Percentiles rank a stretch among this genome's conserved stretches.
Evolutionary conservation across 805 yeast genomes (phyloP).

Genomic region (Starmerella vaccinii): DNA sequence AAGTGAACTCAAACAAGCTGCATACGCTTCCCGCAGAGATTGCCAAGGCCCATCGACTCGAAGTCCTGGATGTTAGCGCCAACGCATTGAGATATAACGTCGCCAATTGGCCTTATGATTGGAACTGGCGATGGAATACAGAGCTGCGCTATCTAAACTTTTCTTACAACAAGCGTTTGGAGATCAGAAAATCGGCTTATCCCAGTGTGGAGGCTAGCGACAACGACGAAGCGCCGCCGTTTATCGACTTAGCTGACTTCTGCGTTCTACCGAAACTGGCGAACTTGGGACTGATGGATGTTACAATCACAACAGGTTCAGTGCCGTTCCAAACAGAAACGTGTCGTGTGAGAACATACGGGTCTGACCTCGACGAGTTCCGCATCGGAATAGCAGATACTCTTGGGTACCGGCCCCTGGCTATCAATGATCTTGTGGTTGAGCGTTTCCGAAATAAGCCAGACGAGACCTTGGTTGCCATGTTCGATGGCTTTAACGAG

Average conservation of each 20-base stretch:
- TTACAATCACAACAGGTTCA: constrained; percentile 76
- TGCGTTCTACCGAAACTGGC: constrained; percentile 62
- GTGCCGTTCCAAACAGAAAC: constrained; percentile 81
- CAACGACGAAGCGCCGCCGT: constrained; percentile 6
- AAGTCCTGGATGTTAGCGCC: constrained; percentile 79
- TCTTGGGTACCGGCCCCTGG: constrained; percentile 56
- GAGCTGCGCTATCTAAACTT: constrained; percentile 71
- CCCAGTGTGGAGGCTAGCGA: constrained; percentile 21
- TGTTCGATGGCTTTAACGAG: constrained; percentile 65
- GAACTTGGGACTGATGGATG: constrained; percentile 85
- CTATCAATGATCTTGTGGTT: constrained; percentile 73
- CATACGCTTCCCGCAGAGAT: constrained; percentile 83
- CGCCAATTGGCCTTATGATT: constrained; percentile 88
- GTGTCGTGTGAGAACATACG: constrained; percentile 82
- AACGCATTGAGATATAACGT: constrained; percentile 85
- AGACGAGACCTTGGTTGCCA: constrained; percentile 67
- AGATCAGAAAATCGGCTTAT: constrained; percentile 49
- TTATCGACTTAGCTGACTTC: constrained; percentile 43
- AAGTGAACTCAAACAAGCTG: constrained; percentile 73
- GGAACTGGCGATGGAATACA: constrained; percentile 91
- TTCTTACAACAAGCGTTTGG: constrained; percentile 86
- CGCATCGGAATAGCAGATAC: constrained; percentile 89
- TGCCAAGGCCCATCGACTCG: constrained; percentile 52
- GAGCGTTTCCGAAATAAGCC: constrained; percentile 80
- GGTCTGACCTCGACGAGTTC: constrained; percentile 62